Evolutionary conservation across 2,329 filamentous ascomycete species (phyloP).

Genomic region (Ophiostoma sp.): DNA sequence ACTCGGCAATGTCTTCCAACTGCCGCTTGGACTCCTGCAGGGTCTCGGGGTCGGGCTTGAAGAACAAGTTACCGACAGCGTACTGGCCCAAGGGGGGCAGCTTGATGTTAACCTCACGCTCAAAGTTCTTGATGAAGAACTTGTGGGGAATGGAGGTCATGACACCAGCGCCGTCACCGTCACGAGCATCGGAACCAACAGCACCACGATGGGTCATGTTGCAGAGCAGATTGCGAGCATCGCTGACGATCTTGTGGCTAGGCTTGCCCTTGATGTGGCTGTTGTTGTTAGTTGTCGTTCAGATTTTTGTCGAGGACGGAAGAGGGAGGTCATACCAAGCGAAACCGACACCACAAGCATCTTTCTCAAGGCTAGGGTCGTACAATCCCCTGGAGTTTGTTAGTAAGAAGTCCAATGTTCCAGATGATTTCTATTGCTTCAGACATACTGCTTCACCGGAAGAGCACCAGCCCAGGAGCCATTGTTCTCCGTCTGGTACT

Average conservation of each 20-base stretch:
- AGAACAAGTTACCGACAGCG: conserved; percentile 95
- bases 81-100: conserved; percentile 88
- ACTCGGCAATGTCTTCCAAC: conserved; percentile 90
- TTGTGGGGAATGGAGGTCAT: conserved; percentile 99
- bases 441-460: conserved; percentile 77
- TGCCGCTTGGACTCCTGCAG: conserved; percentile 84
- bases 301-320: not conserved
- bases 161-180: conserved; percentile 96
- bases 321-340: conserved; percentile 47
- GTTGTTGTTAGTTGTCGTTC: conserved; percentile 35
- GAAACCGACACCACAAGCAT: conserved; percentile 99
- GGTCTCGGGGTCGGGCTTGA: conserved; percentile 91
- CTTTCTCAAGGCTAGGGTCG: conserved; percentile 91
- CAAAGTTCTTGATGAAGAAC: conserved; percentile 98
- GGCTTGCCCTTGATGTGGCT: conserved; percentile 92
- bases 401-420: not conserved
- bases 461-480: conserved; percentile 87
- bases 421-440: conserved; percentile 15
- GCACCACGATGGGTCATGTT: conserved; percentile 99
- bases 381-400: conserved; percentile 65
- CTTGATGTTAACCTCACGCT: conserved; percentile 79
- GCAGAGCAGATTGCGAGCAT: conserved; percentile 90
- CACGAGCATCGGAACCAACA: conserved; percentile 93
- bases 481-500: conserved; percentile 83
- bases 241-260: conserved; percentile 97